A percentile compares a stretch with the other conserved stretches of the same genome.
Evolutionary conservation across 148 eudicot species (phyloP).

Genomic region (Chenopodium berlandieri): DNA sequence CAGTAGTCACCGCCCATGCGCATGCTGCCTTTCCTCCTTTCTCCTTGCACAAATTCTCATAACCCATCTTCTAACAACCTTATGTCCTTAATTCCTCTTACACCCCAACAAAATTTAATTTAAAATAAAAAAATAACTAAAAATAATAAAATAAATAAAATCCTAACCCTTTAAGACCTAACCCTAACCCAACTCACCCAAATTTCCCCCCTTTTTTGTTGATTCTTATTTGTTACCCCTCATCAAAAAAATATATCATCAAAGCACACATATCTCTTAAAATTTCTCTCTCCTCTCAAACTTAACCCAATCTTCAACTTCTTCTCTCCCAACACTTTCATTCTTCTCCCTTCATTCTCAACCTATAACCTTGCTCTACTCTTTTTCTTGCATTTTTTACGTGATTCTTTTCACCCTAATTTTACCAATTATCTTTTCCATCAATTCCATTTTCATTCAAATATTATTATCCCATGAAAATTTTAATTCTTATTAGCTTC

Average conservation of each 20-base stretch:
- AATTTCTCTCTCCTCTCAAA: background rate
- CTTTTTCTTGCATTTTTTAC: slow-evolving; percentile 5
- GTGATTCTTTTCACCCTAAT: background rate
- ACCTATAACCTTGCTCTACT: background rate
- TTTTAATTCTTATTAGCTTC: no score
- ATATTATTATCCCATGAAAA: no score
- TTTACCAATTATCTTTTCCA: no score
- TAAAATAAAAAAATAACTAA: no score
- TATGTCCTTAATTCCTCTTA: background rate
- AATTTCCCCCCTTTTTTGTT: background rate
- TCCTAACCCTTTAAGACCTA: slow-evolving; percentile 28
- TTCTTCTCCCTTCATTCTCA: background rate
- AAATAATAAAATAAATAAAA: background rate
- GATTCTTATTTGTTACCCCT: background rate
- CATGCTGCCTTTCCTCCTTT: slow-evolving; percentile 25
- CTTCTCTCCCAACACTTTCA: background rate
- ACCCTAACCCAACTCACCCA: slow-evolving; percentile 40
- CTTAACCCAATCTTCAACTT: slow-evolving; percentile 19
- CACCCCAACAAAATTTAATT: background rate
- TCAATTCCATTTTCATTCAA: no score
- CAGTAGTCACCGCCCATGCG: slow-evolving; percentile 32
- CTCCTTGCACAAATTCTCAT: slow-evolving; percentile 18
- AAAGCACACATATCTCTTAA: no score
- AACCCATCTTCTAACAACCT: slow-evolving; percentile 24
- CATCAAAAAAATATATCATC: no score